These are phyloP conservation scores for Pseudonitzschia multistriata DNA, from an alignment of 108 stramenopile genomes.

Conservation along the genomic window DNA sequence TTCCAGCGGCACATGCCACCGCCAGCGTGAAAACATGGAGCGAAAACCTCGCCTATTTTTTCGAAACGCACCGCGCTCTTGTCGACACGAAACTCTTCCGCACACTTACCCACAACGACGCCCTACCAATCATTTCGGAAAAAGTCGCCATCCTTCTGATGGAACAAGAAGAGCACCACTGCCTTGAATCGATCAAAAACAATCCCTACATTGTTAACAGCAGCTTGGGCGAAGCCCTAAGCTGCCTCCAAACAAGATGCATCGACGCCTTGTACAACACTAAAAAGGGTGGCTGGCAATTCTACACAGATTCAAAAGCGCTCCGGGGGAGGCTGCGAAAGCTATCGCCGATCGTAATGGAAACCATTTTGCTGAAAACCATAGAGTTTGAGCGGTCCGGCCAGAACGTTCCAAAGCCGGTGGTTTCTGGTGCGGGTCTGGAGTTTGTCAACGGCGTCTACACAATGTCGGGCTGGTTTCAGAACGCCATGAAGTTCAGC, in stretches of 20 bases:
- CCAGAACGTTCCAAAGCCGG: not conserved
- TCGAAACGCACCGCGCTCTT: not conserved
- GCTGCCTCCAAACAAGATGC: constrained; percentile 1
- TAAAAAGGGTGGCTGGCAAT: not conserved
- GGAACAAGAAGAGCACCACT: constrained; percentile 2
- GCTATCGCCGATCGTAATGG: not conserved
- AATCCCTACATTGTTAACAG: not conserved
- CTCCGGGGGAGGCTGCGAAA: constrained; percentile 1
- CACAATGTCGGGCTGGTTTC: constrained; percentile 3
- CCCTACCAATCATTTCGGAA: not conserved
- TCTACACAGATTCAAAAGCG: not conserved
- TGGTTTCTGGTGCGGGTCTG: constrained; percentile 2
- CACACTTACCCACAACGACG: not conserved
- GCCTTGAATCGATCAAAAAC: not conserved
- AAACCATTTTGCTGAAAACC: not conserved
- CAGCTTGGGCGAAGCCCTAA: not conserved
- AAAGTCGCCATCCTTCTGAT: constrained; percentile 2
- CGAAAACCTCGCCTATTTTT: constrained; percentile 1
- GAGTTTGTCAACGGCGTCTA: constrained; percentile 10
- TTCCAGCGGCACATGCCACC: not conserved
- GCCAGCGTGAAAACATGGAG: not conserved
- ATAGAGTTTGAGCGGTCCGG: not conserved
- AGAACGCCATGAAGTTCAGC: not conserved
- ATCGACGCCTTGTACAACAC: constrained; percentile 1
- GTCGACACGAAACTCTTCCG: not conserved